Evolutionary conservation across 2,329 filamentous ascomycete genomes (phyloP).

Genomic region (Rhinocladiella mackenziei): DNA sequence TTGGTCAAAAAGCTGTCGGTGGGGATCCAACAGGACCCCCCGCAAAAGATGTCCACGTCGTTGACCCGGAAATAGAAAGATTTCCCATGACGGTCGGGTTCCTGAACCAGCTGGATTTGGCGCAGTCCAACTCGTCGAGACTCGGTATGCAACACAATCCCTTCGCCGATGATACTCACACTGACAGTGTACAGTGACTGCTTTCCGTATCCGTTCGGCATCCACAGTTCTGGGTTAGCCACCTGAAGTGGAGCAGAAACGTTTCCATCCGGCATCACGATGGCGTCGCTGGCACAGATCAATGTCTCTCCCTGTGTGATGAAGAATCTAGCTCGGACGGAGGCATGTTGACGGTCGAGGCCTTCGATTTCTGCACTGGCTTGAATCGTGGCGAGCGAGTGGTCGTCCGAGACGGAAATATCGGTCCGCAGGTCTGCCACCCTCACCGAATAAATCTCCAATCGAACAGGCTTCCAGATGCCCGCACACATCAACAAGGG

Average conservation of each 20-base stretch:
- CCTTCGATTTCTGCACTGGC: conserved; percentile 40
- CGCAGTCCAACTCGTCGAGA: conserved; percentile 55
- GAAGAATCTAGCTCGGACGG: conserved; percentile 32
- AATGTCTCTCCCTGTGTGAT: conserved; percentile 35
- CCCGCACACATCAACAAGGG: conserved; percentile 60
- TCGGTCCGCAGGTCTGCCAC: conserved; percentile 57
- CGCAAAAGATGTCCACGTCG: conserved; percentile 63
- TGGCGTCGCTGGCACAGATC: conserved; percentile 42
- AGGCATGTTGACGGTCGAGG: conserved; percentile 10
- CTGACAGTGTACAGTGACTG: conserved; percentile 55
- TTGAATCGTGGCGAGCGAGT: conserved; percentile 38
- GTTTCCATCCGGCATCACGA: conserved; percentile 37
- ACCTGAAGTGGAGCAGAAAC: conserved; percentile 37
- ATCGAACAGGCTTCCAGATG: conserved; percentile 62
- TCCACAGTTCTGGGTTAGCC: conserved; percentile 54
- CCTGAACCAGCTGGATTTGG: conserved; percentile 43
- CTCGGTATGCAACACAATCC: conserved; percentile 42
- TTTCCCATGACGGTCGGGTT: conserved; percentile 53
- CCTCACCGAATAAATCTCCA: conserved; percentile 60
- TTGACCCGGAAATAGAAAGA: conserved; percentile 64
- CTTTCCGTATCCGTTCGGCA: conserved; percentile 56
- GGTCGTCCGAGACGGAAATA: conserved; percentile 38
- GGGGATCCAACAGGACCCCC: conserved; percentile 65
- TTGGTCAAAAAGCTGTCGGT: conserved; percentile 58
- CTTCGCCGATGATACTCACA: conserved; percentile 41